Evolutionary conservation across 1,139 yeast genomes (phyloP), one percentile per base, ranked within the genome.

Genomic region (Sugiyamaella pinicola): DNA sequence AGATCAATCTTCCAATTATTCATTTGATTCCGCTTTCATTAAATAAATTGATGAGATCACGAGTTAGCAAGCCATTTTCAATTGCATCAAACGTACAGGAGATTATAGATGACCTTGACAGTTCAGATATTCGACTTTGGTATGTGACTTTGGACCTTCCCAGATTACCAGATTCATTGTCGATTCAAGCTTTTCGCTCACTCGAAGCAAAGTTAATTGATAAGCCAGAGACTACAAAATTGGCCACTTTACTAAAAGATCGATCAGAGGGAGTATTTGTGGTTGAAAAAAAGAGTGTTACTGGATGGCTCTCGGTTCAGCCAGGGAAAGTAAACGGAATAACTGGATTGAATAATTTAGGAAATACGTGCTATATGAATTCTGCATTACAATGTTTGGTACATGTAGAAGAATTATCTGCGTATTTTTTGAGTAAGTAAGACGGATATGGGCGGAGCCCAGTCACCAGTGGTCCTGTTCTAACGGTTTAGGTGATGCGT

Each of bases 341-440:
- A 1, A 71, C 76, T 7, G 99, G 99, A 0, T 73, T 93, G 49
- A 76, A 78, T 43, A 93, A 93, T 65, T 73, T 93, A 59, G 99
- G 99, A 5, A 93, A 93, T 66, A 87, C 96, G 0, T 93, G 99
- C 68, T 93, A 90, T 68, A 93, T 93, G 98, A 93, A 93, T 69
- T 88, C 96, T 13, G 97, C 98, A 0, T 73, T 93, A 52, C 99
- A 93, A 67, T 93, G 98, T 65, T 72, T 93, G 48, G 78, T 83
- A 0, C 99, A 93, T 65, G 79, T 91, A 10, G 96, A 96, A 0
- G 97, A 90, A 67, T 71, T 93, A 39, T 81, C 85, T 15, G 77
- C 82, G 46, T 93, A 89, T 67, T 93, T 93, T 64, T 51, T 70
- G 33, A 59, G 65, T 47, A 29, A 39, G 51, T 47, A 13, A 41